phyloP scores from a whole-genome alignment of 768 basidiomycete genomes.

The Pisolithus sp. region DNA sequence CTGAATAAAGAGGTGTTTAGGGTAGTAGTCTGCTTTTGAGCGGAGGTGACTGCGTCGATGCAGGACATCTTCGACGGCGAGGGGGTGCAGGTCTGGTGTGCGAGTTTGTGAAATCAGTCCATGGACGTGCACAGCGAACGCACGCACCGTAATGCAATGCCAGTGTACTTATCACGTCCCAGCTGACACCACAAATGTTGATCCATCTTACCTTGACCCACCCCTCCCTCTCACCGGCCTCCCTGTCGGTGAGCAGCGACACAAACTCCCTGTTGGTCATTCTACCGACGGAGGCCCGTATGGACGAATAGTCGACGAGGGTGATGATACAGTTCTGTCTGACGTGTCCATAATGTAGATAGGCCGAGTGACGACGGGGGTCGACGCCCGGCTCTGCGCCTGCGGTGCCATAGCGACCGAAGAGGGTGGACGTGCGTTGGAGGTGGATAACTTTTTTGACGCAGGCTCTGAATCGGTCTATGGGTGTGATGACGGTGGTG shows the following conservation, averaged over 20 bases:
- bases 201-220: conserved; percentile 75
- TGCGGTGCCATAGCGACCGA: conserved; percentile 29
- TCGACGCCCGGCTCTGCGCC: conserved; percentile 72
- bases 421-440: conserved; percentile 42
- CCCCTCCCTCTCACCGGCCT: conserved; percentile 41
- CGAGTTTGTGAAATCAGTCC: conserved; percentile 1
- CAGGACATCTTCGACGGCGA: conserved; percentile 66
- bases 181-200: conserved; percentile 59
- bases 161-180: conserved; percentile 67
- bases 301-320: conserved; percentile 56
- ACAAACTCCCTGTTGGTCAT: conserved; percentile 61
- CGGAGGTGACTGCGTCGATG: conserved; percentile 47
- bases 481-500: conserved; percentile 3
- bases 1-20: conserved; percentile 63
- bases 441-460: conserved; percentile 61
- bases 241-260: conserved; percentile 41
- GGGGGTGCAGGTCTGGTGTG: conserved; percentile 55
- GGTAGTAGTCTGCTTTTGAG: conserved; percentile 68
- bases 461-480: conserved; percentile 46
- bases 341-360: conserved; percentile 51
- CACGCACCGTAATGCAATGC: conserved; percentile 55
- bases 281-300: conserved; percentile 45
- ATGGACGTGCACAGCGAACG: conserved; percentile 1
- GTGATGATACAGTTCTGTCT: conserved; percentile 59
- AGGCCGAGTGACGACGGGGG: conserved; percentile 53